A percentile compares a stretch with the other conserved stretches of the same genome.
Evolutionary conservation across 768 basidiomycete genomes (phyloP).

Genomic region (Astraeus odoratus): DNA sequence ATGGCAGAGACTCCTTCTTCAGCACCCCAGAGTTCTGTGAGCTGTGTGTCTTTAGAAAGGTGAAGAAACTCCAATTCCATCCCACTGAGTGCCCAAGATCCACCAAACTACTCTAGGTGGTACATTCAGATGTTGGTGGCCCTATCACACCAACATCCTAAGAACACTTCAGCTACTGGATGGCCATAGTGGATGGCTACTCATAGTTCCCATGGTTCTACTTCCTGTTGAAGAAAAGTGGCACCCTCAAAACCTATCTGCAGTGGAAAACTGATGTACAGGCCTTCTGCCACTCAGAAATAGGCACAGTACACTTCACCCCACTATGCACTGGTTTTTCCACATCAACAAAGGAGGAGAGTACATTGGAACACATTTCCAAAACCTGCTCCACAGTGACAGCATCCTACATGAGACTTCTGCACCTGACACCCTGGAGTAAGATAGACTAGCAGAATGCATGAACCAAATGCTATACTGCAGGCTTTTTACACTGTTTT

Average conservation of each 20-base stretch:
- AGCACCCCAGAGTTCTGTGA: not conserved
- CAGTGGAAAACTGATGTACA: not conserved
- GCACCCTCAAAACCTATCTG: not conserved
- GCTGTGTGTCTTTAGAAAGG: not conserved
- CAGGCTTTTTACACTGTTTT: too few species aligned
- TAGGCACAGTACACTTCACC: not conserved
- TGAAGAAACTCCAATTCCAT: not conserved
- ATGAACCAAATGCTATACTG: too few species aligned
- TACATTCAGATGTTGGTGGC: not conserved
- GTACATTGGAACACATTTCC: not conserved
- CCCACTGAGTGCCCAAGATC: not conserved
- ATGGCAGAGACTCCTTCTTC: not conserved
- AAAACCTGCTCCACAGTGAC: not conserved
- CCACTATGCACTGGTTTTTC: not conserved
- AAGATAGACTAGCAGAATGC: conserved; percentile 24
- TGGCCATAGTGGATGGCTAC: conserved; percentile 7
- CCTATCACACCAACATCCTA: conserved; percentile 5
- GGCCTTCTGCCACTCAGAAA: not conserved
- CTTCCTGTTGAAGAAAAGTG: not conserved
- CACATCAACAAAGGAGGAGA: not conserved
- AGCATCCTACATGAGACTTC: conserved; percentile 3
- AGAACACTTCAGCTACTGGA: conserved; percentile 5
- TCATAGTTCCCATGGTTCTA: not conserved
- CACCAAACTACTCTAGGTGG: not conserved
- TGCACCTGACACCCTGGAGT: conserved; percentile 11